Percentiles rank a stretch among this genome's conserved stretches.
phyloP scores from a whole-genome alignment of 345 rosid species.

The Melaleuca quinquenervia region DNA sequence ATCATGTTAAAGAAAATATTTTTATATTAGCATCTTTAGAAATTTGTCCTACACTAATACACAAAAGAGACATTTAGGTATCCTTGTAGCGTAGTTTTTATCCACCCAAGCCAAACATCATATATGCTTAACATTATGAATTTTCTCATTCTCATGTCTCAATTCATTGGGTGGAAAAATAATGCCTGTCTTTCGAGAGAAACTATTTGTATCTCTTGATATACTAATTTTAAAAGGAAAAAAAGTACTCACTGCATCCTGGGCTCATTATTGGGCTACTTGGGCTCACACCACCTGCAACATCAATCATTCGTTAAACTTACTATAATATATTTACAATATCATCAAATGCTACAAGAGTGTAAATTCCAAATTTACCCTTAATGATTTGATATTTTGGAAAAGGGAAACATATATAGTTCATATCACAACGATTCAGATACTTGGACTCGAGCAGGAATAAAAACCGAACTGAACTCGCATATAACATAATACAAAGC shows the following conservation, averaged over 20 bases:
- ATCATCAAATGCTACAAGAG: background rate
- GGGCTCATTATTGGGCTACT: background rate
- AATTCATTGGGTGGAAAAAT: background rate
- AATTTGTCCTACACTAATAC: background rate
- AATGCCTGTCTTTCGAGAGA: background rate
- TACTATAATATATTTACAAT: background rate
- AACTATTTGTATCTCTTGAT: background rate
- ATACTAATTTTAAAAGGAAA: background rate
- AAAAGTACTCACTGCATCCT: background rate
- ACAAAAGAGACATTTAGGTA: background rate
- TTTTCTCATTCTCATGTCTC: background rate
- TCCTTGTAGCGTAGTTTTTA: background rate
- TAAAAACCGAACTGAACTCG: background rate
- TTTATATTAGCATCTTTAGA: background rate
- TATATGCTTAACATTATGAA: background rate
- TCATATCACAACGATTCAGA: background rate
- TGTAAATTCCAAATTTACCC: no score
- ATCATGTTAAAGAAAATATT: background rate
- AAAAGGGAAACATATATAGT: no score
- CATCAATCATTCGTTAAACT: background rate
- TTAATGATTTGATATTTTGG: no score
- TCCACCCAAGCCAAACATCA: background rate
- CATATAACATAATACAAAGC: background rate
- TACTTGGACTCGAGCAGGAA: background rate
- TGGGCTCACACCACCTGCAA: background rate